phyloP scores from a whole-genome alignment of 2,329 filamentous ascomycete genomes.

The Diaporthe sp. region DNA sequence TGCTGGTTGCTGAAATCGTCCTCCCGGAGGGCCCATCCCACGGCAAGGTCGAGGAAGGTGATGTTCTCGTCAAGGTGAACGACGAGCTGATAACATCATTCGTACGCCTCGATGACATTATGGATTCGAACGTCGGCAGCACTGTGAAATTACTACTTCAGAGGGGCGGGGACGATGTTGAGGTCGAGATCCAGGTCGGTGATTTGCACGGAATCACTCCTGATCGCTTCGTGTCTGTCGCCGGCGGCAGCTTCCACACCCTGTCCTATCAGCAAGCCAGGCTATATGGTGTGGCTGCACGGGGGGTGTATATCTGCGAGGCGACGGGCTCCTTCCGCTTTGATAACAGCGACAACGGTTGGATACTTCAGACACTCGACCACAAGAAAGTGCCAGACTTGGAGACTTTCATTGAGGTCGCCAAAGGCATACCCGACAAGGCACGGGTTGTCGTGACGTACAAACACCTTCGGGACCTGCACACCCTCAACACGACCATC shows the following conservation, averaged over 20 bases:
- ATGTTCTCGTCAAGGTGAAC: slow-evolving; percentile 94
- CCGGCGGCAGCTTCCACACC: slow-evolving; percentile 94
- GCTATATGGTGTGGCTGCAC: slow-evolving; percentile 90
- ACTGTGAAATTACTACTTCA: slow-evolving; percentile 87
- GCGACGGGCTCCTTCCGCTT: slow-evolving; percentile 91
- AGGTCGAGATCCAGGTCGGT: slow-evolving; percentile 86
- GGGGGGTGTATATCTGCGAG: slow-evolving; percentile 95
- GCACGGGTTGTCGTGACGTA: slow-evolving; percentile 93
- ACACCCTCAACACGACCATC: slow-evolving; percentile 93
- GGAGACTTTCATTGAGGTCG: slow-evolving; percentile 89
- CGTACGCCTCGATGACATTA: slow-evolving; percentile 87
- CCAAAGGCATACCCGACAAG: slow-evolving; percentile 85
- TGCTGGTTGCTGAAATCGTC: slow-evolving; percentile 96
- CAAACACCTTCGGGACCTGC: slow-evolving; percentile 90
- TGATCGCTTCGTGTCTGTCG: slow-evolving; percentile 93
- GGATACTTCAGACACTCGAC: slow-evolving; percentile 93
- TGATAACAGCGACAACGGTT: slow-evolving; percentile 76
- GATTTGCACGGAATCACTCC: slow-evolving; percentile 96
- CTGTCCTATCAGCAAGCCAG: slow-evolving; percentile 98
- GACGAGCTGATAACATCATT: slow-evolving; percentile 94
- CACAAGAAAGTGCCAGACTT: slow-evolving; percentile 92
- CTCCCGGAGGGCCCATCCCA: slow-evolving; percentile 91
- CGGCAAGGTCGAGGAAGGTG: slow-evolving; percentile 90
- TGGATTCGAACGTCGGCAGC: slow-evolving; percentile 87
- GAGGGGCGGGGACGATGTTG: slow-evolving; percentile 87